Percentiles rank a stretch among this genome's conserved stretches.
These are phyloP conservation scores for Arbutus unedo DNA, from an alignment of 148 eudicot species.

Conservation along the genomic window DNA sequence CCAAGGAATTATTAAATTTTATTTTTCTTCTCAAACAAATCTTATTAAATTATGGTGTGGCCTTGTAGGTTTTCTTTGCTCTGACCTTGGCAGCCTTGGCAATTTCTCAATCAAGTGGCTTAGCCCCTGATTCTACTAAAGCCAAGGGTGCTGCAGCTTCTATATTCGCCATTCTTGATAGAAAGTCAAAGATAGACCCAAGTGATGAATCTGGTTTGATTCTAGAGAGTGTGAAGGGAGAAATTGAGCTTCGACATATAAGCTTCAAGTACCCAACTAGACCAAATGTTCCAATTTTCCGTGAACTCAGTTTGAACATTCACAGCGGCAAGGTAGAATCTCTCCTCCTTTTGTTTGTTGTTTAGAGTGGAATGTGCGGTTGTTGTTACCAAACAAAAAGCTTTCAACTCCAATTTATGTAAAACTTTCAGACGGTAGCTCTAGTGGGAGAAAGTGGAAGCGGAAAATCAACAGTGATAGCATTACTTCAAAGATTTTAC, in stretches of 20 bases:
- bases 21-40: no score
- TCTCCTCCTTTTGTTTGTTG: not conserved
- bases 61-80: conserved; percentile 62
- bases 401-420: not conserved
- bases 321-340: conserved; percentile 53
- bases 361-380: not conserved
- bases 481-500: conserved; percentile 67
- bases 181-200: conserved; percentile 63
- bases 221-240: conserved; percentile 52
- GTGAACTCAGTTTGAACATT: conserved; percentile 51
- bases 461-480: conserved; percentile 78
- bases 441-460: conserved; percentile 85
- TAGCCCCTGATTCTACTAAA: conserved; percentile 52
- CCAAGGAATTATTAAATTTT: no score
- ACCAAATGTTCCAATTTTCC: conserved; percentile 54
- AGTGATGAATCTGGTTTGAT: conserved; percentile 59
- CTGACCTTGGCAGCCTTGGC: conserved; percentile 61
- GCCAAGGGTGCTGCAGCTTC: conserved; percentile 61
- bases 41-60: not conserved
- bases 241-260: conserved; percentile 53
- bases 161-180: conserved; percentile 53
- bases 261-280: conserved; percentile 66
- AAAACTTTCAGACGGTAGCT: conserved; percentile 48
- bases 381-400: not conserved
- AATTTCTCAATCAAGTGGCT: conserved; percentile 48